Percentiles rank a stretch among this genome's conserved stretches.
Evolutionary conservation across 2,329 filamentous ascomycete genomes (phyloP).

Genomic region (Elsinoe ampelina): DNA sequence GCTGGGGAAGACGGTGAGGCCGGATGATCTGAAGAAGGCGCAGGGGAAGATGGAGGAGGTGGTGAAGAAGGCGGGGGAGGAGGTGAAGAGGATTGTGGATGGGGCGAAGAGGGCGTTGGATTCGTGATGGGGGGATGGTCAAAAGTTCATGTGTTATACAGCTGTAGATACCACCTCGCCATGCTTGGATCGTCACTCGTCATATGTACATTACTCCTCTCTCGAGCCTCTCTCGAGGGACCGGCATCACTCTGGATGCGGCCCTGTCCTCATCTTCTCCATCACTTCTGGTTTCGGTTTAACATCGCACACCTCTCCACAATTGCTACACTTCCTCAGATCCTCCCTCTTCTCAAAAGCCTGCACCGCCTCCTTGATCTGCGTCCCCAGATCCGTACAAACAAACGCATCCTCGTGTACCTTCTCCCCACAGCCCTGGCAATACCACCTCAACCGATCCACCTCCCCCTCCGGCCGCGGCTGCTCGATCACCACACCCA

Average conservation of each 20-base stretch:
- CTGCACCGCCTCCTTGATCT: slow-evolving; percentile 88
- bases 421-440: slow-evolving; percentile 56
- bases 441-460: slow-evolving; percentile 89
- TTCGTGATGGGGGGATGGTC: slow-evolving; percentile 6
- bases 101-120: slow-evolving; percentile 39
- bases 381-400: slow-evolving; percentile 81
- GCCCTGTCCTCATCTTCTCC: slow-evolving; percentile 26
- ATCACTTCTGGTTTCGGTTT: slow-evolving; percentile 43
- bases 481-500: slow-evolving; percentile 91
- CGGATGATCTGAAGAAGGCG: slow-evolving; percentile 43
- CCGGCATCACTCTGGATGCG: slow-evolving; percentile 1
- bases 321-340: slow-evolving; percentile 65
- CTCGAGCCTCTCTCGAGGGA: background rate
- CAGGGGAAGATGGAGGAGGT: slow-evolving; percentile 42
- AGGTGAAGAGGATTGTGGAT: slow-evolving; percentile 42
- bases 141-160: background rate
- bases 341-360: slow-evolving; percentile 62
- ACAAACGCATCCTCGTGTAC: slow-evolving; percentile 84
- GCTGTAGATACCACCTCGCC: slow-evolving; percentile 2
- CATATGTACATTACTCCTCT: background rate
- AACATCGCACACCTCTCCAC: slow-evolving; percentile 66
- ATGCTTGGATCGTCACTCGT: slow-evolving; percentile 2
- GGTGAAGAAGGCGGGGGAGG: slow-evolving; percentile 38
- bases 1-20: slow-evolving; percentile 33
- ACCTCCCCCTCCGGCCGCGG: slow-evolving; percentile 58